Evolutionary conservation across 2,329 filamentous ascomycete species (phyloP).

Genomic region (Celoporthe dispersa): DNA sequence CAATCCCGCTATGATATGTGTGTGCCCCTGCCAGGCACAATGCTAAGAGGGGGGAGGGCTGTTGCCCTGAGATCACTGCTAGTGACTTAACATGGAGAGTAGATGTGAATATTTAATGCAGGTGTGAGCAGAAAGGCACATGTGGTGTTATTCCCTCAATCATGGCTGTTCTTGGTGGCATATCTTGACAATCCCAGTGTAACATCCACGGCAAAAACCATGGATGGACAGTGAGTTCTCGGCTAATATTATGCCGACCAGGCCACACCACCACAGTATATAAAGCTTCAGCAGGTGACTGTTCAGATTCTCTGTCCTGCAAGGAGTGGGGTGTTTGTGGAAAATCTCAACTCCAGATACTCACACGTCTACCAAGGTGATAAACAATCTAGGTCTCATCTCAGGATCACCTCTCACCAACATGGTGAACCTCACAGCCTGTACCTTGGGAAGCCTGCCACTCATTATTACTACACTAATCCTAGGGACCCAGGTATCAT

Average conservation of each 20-base stretch:
- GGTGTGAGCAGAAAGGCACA: not conserved
- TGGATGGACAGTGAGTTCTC: not conserved
- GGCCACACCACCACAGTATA: not conserved
- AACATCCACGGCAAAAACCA: not conserved
- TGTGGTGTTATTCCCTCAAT: not conserved
- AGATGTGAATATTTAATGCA: not conserved
- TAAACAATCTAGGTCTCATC: no score
- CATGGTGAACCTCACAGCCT: not conserved
- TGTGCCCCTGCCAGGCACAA: no score
- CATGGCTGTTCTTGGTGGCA: not conserved
- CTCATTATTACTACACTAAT: not conserved
- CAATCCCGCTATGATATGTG: not conserved
- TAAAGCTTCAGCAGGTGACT: not conserved
- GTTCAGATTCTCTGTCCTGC: not conserved
- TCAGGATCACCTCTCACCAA: not conserved
- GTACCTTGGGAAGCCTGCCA: not conserved
- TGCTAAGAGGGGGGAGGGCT: no score
- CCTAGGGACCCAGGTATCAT: not conserved
- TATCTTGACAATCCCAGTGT: not conserved
- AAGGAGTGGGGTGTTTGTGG: not conserved
- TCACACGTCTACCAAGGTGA: not conserved
- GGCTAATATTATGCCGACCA: conserved; percentile 3
- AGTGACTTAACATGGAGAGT: no score
- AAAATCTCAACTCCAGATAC: not conserved
- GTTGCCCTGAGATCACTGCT: no score